A percentile compares a stretch with the other conserved stretches of the same genome.
phyloP scores from a whole-genome alignment of 768 basidiomycete genomes.

The Cubamyces sp. region DNA sequence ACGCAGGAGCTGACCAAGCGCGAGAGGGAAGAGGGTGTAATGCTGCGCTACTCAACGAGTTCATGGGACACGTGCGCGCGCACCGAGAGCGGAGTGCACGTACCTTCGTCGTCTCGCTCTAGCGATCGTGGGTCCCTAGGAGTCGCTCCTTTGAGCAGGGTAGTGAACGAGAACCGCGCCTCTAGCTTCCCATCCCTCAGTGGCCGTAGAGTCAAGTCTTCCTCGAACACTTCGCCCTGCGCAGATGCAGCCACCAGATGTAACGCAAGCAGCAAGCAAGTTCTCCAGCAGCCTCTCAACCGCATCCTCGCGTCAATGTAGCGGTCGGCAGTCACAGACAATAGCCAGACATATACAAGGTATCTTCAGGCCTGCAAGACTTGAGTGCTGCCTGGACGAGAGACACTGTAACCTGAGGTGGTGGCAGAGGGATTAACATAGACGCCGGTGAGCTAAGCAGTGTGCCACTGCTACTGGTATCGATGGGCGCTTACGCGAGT shows the following conservation, averaged over 20 bases:
- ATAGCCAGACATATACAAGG: no score
- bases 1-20: constrained; percentile 84
- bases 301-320: neutral
- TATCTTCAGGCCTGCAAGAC: no score
- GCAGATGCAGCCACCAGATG: constrained; percentile 17
- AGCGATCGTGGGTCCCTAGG: constrained; percentile 61
- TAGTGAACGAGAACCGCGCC: constrained; percentile 80
- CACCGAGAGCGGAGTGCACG: constrained; percentile 33
- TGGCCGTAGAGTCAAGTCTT: constrained; percentile 58
- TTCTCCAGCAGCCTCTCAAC: constrained; percentile 11
- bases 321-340: no score
- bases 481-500: no score
- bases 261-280: constrained; percentile 10
- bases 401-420: no score
- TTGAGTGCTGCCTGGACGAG: no score
- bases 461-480: no score
- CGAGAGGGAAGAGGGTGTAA: constrained; percentile 84
- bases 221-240: constrained; percentile 52
- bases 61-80: neutral
- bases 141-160: constrained; percentile 53
- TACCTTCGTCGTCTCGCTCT: constrained; percentile 49
- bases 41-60: constrained; percentile 64
- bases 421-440: no score
- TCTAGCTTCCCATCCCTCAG: constrained; percentile 84
- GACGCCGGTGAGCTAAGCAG: no score